Evolutionary conservation across 2,329 filamentous ascomycete genomes (phyloP).

Genomic region (Penicillium sp.): DNA sequence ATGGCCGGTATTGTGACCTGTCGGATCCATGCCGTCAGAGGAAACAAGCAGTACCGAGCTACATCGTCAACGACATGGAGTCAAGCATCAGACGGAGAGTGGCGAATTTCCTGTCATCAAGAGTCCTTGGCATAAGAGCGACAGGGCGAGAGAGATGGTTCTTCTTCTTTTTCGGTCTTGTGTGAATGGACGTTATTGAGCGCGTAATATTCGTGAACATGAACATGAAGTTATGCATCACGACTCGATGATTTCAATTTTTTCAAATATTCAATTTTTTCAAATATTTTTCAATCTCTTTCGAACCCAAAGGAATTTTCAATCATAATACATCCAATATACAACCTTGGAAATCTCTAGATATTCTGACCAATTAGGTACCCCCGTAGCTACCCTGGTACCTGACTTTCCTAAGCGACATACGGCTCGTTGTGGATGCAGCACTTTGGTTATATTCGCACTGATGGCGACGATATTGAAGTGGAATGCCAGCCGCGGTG

Average conservation of each 20-base stretch:
- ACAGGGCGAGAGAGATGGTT: not conserved
- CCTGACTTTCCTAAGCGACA: too few species aligned
- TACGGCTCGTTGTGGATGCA: too few species aligned
- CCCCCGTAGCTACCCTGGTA: too few species aligned
- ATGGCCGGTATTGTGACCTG: constrained; percentile 43
- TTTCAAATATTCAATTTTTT: not conserved
- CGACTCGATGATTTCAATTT: constrained; percentile 2
- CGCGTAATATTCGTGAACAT: not conserved
- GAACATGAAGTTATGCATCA: constrained; percentile 4
- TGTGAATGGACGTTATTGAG: not conserved
- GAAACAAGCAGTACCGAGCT: constrained; percentile 31
- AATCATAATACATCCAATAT: too few species aligned
- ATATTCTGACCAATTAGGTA: too few species aligned
- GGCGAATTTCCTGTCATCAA: constrained; percentile 40
- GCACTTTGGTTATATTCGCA: too few species aligned
- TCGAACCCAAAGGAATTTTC: too few species aligned
- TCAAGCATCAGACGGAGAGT: constrained; percentile 44
- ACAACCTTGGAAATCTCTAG: too few species aligned
- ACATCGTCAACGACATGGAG: constrained; percentile 42
- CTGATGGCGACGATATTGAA: too few species aligned
- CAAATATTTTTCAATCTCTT: not conserved
- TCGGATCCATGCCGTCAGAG: constrained; percentile 33
- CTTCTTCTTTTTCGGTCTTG: not conserved
- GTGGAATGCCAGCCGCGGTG: too few species aligned
- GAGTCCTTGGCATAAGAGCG: constrained; percentile 35